Evolutionary conservation across 148 eudicot genomes (phyloP), one percentile per base, ranked within the genome.

Genomic region (Diospyros kaki): DNA sequence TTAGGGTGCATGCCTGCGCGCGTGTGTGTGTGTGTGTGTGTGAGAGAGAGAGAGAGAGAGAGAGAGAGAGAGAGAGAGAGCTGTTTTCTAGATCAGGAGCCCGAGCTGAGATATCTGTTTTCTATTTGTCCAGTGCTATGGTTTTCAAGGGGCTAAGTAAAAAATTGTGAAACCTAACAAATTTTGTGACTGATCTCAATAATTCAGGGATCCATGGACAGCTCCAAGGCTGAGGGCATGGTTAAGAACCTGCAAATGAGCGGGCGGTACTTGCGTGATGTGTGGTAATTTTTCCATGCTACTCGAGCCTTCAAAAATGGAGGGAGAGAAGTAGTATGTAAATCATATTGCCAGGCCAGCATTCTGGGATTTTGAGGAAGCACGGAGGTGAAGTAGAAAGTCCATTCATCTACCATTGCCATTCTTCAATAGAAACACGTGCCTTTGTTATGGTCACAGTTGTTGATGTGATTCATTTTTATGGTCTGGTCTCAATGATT

Each of bases 221-320:
- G 87, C 84, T 83, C 93, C 14, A 72, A 90, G 81, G 86, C 98
- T 1, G 98, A 94, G 81, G 81, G 89, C 82, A 77, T 83, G 81
- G 95, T 94, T 84, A 94, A 94, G 85, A 92, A 87, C 66, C 81
- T 94, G 85, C 97, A 90, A 58, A 91, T 79, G 75, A 86, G 63
- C 1, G 93, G 91, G 66, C 86, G 98, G 79, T 94, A 94, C 66
- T 71, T 94, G 83, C 97, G 98, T 28, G 98, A 94, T 59, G 95
- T 91, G 13, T 94, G 98, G 98, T 94, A 62, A 79, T 74, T 38
- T 42, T 41, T 69, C 58, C 39, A 54, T 38, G 11, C 51, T 68
- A 48, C 7, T 0, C 2, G 52, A 3, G 68, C 59, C 50, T 2
- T 64, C 2, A 38, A 48, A 48, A 40, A 54, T 4, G 15, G 4